Percentiles rank a stretch among this genome's conserved stretches.
These are phyloP conservation scores for Lactarius pseudohatsudake DNA, from an alignment of 768 basidiomycete species.

Conservation along the genomic window DNA sequence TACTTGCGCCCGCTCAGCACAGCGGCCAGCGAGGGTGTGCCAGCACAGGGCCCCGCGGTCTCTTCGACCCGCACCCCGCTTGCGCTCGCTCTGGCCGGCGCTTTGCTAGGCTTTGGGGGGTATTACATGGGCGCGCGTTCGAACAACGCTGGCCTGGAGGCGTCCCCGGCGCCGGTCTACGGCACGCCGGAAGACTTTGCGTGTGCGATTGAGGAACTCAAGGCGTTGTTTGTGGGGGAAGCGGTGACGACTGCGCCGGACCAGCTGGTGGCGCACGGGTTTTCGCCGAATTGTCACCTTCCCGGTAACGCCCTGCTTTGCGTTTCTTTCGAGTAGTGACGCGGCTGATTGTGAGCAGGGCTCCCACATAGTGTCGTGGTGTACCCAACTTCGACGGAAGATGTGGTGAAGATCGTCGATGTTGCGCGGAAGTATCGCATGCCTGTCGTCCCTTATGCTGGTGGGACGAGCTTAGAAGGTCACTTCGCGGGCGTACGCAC, in stretches of 20 bases:
- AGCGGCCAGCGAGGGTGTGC: background rate
- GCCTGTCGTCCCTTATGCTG: conserved; percentile 77
- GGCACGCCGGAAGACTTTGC: conserved; percentile 34
- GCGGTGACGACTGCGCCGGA: conserved; percentile 30
- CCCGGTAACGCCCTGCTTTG: conserved; percentile 20
- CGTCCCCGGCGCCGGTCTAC: conserved; percentile 20
- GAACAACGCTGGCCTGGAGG: background rate
- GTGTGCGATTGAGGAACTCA: conserved; percentile 34
- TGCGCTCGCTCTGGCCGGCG: conserved; percentile 12
- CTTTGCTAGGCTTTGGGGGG: conserved; percentile 16
- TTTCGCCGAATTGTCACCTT: conserved; percentile 32
- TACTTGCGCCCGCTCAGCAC: background rate
- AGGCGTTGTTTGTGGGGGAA: conserved; percentile 14
- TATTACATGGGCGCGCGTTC: conserved; percentile 21
- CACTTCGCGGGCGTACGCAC: conserved; percentile 61
- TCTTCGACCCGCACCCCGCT: background rate
- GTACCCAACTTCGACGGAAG: conserved; percentile 68
- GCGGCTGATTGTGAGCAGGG: conserved; percentile 34
- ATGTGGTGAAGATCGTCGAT: conserved; percentile 77
- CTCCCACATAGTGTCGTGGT: conserved; percentile 58
- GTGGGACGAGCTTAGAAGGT: conserved; percentile 81
- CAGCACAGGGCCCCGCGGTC: background rate
- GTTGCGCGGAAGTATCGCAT: conserved; percentile 72
- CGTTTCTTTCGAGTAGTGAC: background rate
- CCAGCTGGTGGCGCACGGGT: conserved; percentile 32